These are phyloP conservation scores for Linderniella brevidens DNA, from an alignment of 257 asterid genomes.

Conservation along the genomic window DNA sequence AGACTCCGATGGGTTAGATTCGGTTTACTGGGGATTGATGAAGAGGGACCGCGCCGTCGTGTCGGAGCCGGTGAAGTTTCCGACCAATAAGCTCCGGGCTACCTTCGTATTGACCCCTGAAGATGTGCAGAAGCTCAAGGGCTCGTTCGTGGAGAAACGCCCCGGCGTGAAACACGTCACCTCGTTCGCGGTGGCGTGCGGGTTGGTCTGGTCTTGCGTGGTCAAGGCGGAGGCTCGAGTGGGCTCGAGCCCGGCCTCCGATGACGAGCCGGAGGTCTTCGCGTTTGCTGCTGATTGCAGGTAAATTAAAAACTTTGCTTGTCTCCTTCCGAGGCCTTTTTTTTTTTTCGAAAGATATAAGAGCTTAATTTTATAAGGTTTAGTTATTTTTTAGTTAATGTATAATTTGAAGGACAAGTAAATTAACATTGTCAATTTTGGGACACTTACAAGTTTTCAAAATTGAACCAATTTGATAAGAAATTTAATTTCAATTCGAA, in stretches of 20 bases:
- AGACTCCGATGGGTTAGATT: conserved; percentile 1
- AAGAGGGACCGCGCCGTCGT: not conserved
- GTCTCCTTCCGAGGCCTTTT: no score
- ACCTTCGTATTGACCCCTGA: conserved; percentile 1
- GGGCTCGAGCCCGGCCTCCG: conserved; percentile 8
- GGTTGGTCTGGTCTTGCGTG: conserved; percentile 16
- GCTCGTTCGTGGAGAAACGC: not conserved
- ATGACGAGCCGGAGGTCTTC: conserved; percentile 20
- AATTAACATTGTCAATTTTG: no score
- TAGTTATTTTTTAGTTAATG: no score
- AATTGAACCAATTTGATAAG: no score
- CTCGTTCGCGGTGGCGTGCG: conserved; percentile 13
- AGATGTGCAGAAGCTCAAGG: conserved; percentile 2
- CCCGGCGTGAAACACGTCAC: conserved; percentile 1
- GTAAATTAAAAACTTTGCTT: no score
- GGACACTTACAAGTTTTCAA: no score
- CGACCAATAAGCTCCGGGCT: conserved; percentile 4
- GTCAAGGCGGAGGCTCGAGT: conserved; percentile 7
- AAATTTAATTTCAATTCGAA: no score
- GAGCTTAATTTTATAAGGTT: no score
- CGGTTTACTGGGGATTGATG: not conserved
- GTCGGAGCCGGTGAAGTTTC: not conserved
- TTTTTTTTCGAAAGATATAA: no score
- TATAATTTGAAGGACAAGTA: no score
- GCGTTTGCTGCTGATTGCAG: conserved; percentile 14